Conservation (phyloP, 2,329 filamentous ascomycete species). For the Pestalotiopsis sp. region DNA sequence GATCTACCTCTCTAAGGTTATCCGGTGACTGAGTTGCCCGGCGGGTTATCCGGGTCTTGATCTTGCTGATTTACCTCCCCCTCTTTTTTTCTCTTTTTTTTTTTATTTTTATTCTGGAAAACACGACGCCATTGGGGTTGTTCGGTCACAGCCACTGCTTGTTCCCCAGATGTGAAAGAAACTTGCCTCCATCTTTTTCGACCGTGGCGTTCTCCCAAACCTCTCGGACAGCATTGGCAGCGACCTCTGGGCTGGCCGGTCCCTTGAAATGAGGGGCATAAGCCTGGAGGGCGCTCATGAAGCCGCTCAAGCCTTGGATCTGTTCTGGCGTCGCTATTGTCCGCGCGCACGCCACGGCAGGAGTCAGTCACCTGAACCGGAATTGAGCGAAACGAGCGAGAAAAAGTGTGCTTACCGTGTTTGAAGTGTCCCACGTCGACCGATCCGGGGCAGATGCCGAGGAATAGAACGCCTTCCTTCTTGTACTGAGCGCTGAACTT, state of each 20-base stretch:
- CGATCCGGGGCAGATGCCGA: slow-evolving; percentile 46
- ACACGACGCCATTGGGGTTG: too few species aligned
- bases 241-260: slow-evolving; percentile 22
- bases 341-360: too few species aligned
- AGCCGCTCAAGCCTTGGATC: slow-evolving; percentile 9
- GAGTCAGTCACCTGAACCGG: background rate
- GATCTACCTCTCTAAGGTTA: too few species aligned
- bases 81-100: too few species aligned
- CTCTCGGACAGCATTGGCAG: slow-evolving; percentile 19
- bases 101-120: too few species aligned
- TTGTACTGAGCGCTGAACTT: slow-evolving; percentile 47
- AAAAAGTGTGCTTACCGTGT: background rate
- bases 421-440: slow-evolving; percentile 31
- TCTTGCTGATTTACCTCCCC: too few species aligned
- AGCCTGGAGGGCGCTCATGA: slow-evolving; percentile 19
- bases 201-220: slow-evolving; percentile 28
- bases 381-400: background rate
- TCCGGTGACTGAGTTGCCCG: too few species aligned
- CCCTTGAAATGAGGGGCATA: slow-evolving; percentile 29
- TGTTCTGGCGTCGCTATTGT: slow-evolving; percentile 5
- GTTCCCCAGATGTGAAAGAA: slow-evolving; percentile 56
- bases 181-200: slow-evolving; percentile 45
- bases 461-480: slow-evolving; percentile 45
- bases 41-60: too few species aligned
- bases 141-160: slow-evolving; percentile 50